These are phyloP conservation scores for Vaccinium corymbosum DNA, from an alignment of 148 eudicot species.

Conservation along the genomic window DNA sequence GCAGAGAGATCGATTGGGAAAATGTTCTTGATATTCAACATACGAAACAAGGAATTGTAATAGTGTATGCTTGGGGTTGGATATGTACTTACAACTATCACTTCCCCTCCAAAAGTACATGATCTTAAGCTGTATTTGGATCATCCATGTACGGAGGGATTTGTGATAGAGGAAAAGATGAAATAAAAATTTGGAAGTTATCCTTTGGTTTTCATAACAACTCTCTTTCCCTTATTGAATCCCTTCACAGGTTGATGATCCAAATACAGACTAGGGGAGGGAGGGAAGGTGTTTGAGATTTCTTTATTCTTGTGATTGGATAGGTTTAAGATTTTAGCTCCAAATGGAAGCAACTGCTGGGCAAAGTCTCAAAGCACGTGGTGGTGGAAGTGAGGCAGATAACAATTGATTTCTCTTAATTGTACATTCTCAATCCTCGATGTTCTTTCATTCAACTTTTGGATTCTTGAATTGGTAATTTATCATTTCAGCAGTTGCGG, in stretches of 20 bases:
- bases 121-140: neutral
- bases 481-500: conserved; percentile 14
- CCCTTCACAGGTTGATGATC: neutral
- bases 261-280: neutral
- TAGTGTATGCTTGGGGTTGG: neutral
- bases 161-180: neutral
- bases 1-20: neutral
- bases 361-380: conserved; percentile 47
- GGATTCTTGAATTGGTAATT: conserved; percentile 25
- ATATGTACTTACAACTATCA: neutral
- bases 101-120: neutral
- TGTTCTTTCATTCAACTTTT: conserved; percentile 21
- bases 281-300: too few species aligned
- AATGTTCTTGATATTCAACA: neutral
- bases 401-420: conserved; percentile 53
- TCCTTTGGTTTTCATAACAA: neutral
- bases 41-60: neutral
- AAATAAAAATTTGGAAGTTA: too few species aligned
- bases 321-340: conserved; percentile 82
- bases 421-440: conserved; percentile 52
- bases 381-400: conserved; percentile 82
- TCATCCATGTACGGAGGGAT: neutral
- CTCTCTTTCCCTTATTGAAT: neutral
- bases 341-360: conserved; percentile 87
- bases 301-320: neutral